Percentiles rank a stretch among this genome's conserved stretches.
Conservation (phyloP, 441 rosid species). For the Croton laevigatus region DNA sequence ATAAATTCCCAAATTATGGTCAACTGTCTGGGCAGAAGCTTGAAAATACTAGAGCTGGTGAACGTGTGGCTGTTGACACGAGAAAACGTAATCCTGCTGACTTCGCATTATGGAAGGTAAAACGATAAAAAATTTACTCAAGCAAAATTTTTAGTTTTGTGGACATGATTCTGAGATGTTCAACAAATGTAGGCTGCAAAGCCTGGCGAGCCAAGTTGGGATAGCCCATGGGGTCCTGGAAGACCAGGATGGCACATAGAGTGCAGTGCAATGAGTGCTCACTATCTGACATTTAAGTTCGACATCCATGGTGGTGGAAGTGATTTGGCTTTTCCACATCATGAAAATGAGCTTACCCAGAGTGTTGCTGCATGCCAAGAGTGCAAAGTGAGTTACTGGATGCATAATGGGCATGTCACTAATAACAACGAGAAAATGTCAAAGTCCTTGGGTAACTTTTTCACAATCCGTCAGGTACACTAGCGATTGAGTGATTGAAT, state of each 20-base stretch:
- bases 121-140: conserved; percentile 1
- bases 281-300: conserved; percentile 61
- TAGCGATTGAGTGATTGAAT: not conserved
- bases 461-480: conserved; percentile 71
- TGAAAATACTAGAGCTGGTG: conserved; percentile 83
- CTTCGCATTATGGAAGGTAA: conserved; percentile 94
- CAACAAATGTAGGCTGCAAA: conserved; percentile 70
- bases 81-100: conserved; percentile 89
- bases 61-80: conserved; percentile 80
- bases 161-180: conserved; percentile 7
- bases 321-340: conserved; percentile 91
- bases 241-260: conserved; percentile 99
- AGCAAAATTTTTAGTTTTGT: not conserved
- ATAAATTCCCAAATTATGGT: conserved; percentile 74
- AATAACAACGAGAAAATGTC: conserved; percentile 89
- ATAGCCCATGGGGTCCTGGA: conserved; percentile 88
- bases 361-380: conserved; percentile 75
- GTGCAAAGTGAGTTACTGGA: conserved; percentile 66
- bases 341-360: conserved; percentile 92
- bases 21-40: conserved; percentile 68
- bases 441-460: conserved; percentile 73
- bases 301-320: conserved; percentile 97
- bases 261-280: conserved; percentile 98
- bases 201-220: conserved; percentile 87
- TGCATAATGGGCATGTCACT: conserved; percentile 96